These are phyloP conservation scores for Heritiera littoralis DNA, from an alignment of 345 rosid genomes.

Conservation along the genomic window DNA sequence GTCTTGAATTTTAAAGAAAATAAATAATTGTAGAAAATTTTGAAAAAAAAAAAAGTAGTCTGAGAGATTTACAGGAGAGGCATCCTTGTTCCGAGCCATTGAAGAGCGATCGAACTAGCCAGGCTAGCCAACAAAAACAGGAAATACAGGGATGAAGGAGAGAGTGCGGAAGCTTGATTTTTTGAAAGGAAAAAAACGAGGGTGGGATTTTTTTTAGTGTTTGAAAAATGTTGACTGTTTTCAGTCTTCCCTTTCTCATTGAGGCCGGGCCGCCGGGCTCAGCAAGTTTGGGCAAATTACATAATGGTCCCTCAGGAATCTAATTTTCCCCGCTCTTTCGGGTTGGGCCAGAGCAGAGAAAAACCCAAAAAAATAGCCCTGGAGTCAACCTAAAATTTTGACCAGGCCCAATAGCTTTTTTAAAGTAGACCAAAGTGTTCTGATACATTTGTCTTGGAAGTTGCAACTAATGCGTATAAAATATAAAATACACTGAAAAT, in stretches of 20 bases:
- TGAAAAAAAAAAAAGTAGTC: too few species aligned
- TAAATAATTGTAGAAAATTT: background rate
- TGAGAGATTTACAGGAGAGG: too few species aligned
- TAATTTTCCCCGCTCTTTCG: too few species aligned
- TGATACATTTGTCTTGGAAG: too few species aligned
- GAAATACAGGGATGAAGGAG: background rate
- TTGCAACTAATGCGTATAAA: too few species aligned
- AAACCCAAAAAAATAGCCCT: background rate
- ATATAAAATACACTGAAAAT: too few species aligned
- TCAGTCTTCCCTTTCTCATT: background rate
- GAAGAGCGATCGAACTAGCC: background rate
- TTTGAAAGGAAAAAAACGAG: too few species aligned
- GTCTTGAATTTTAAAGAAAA: background rate
- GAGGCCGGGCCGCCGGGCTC: conserved; percentile 27
- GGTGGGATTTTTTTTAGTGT: background rate
- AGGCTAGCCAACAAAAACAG: background rate
- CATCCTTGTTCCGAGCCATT: conserved; percentile 78
- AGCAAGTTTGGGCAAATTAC: background rate
- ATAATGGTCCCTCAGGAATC: background rate
- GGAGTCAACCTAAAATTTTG: background rate
- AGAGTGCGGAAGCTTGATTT: background rate
- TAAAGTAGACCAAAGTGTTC: background rate
- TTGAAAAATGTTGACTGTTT: background rate
- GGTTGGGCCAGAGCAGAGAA: background rate
- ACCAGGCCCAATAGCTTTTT: background rate